Base-by-base conservation (phyloP, 2,329 filamentous ascomycete species). In the Epichloe hybrida region DNA sequence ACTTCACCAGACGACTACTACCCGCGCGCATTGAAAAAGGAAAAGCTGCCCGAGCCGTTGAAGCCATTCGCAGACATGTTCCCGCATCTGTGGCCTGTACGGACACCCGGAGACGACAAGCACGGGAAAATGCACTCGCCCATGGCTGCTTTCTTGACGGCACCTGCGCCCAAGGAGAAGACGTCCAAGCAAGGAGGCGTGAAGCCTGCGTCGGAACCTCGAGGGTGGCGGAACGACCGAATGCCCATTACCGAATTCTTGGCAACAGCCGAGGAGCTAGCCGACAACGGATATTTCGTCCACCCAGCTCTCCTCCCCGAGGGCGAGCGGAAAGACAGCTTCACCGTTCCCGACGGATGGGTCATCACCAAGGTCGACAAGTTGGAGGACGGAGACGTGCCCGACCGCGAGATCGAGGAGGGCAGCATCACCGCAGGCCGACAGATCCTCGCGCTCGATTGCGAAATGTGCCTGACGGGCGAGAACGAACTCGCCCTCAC, bases 401-500 rank as follows among this genome's bases (percentile, higher is more conserved):
- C 84, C 2, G 84, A 89, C 48, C 65, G 68, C 5, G 79, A 89
- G 50, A 81, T 95, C 52, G 75, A 95, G 65, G 71, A 83, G 58
- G 91, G 89, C 50, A 91, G 88, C 65, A 71, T 95, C 52, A 94
- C 88, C 0, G 87, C 81, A 34, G 93, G 90, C 37, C 80, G 88
- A 55, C 77, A 84, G 38, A 72, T 96, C 11, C 72, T 94, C 46
- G 84, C 88, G 1, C 73, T 98, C 50, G 93, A 98, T 64, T 98
- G 93, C 68, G 93, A 98, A 68, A 98, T 98, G 93, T 95, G 90
- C 64, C 83, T 88, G 69, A 94, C 89, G 2, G 86, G 83, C 53
- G 81, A 84, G 54, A 81, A 81, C 46, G 79, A 87, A 56, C 88
- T 85, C 55, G 88, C 90, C 37, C 80, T 98, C 42, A 94, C 93